phyloP scores from a whole-genome alignment of 73 alveolate species.

The Tetrahymena thermophila region DNA sequence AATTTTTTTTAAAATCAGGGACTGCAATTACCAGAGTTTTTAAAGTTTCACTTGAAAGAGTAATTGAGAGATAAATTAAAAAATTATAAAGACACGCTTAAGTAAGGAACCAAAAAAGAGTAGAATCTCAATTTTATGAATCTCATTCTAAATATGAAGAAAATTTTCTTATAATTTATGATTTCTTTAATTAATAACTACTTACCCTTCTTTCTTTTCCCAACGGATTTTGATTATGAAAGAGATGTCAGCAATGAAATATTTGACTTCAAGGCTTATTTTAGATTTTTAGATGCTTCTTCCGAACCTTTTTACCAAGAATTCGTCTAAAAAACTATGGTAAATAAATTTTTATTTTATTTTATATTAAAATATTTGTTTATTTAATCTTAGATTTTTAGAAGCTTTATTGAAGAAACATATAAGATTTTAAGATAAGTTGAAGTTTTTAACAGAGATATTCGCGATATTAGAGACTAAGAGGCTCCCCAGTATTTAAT shows the following conservation, averaged over 20 bases:
- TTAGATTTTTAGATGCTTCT: not conserved
- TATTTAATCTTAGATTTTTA: not conserved
- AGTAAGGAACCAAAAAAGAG: not conserved
- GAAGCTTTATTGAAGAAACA: not conserved
- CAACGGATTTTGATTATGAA: not conserved
- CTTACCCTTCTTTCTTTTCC: not conserved
- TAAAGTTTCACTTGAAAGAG: not conserved
- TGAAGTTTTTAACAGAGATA: not conserved
- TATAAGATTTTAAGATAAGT: not conserved
- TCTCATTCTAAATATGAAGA: not conserved
- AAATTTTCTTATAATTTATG: not conserved
- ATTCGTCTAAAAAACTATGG: not conserved
- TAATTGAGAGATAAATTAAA: not conserved
- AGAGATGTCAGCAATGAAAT: not conserved
- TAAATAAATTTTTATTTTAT: not conserved
- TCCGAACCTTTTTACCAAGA: not conserved
- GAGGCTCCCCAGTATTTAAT: not conserved
- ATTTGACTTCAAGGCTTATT: not conserved
- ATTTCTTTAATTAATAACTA: not conserved
- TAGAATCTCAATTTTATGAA: not conserved
- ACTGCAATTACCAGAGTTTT: not conserved
- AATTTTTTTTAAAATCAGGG: not conserved
- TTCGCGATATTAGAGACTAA: not conserved
- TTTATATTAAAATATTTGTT: not conserved
- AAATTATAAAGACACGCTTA: not conserved